Conservation (phyloP, 176 grass and related monocot species). For the Themeda triandra region DNA sequence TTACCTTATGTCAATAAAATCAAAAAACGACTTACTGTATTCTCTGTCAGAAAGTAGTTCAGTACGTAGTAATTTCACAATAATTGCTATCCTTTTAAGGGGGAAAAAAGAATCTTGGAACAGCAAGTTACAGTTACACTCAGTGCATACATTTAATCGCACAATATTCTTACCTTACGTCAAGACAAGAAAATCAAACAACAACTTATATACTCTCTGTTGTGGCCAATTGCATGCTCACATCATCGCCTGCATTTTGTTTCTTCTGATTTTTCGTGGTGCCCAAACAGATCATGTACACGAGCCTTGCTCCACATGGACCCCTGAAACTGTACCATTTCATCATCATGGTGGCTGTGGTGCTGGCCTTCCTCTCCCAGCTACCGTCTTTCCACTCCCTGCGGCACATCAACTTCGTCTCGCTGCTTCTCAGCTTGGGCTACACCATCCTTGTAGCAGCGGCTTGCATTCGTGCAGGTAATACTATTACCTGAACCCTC, state of each 20-base stretch:
- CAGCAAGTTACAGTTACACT: too few relatives aligned
- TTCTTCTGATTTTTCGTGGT: slow-evolving; percentile 12
- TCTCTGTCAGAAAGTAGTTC: too few relatives aligned
- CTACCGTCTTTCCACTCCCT: slow-evolving; percentile 92
- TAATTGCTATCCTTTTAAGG: too few relatives aligned
- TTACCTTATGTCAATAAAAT: too few relatives aligned
- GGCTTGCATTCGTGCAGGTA: slow-evolving; percentile 85
- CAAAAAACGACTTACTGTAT: too few relatives aligned
- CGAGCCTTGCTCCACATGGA: slow-evolving; percentile 61
- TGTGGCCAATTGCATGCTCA: slow-evolving; percentile 7
- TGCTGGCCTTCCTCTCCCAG: slow-evolving; percentile 81
- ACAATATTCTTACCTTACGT: neutral
- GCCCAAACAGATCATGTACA: slow-evolving; percentile 83
- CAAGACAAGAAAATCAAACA: slow-evolving; percentile 5
- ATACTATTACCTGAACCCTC: slow-evolving; percentile 20
- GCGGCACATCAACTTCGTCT: slow-evolving; percentile 90
- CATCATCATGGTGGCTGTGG: slow-evolving; percentile 78
- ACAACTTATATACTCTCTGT: neutral
- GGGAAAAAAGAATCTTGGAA: too few relatives aligned
- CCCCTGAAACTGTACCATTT: slow-evolving; percentile 88
- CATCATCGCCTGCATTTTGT: neutral
- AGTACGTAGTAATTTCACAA: too few relatives aligned
- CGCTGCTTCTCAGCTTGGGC: slow-evolving; percentile 67
- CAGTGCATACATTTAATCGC: too few relatives aligned
- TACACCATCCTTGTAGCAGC: slow-evolving; percentile 73